Conservation (phyloP, 495 filamentous ascomycete species). For the Lichenothelia convexa region DNA sequence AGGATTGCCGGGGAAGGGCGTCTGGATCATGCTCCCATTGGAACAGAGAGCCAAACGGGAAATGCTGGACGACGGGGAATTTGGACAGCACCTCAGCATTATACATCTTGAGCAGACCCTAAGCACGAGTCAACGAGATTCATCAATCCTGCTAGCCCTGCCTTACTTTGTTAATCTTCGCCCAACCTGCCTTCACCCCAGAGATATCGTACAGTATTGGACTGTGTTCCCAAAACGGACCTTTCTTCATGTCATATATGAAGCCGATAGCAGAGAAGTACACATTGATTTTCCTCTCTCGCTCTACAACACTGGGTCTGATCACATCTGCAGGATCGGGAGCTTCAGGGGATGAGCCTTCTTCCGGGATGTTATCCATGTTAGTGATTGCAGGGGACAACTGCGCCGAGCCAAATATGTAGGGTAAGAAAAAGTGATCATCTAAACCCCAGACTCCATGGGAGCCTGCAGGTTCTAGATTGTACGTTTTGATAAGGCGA, state of each 20-base stretch:
- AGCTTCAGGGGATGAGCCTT: conserved; percentile 55
- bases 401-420: conserved; percentile 89
- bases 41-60: conserved; percentile 62
- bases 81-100: conserved; percentile 50
- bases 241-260: conserved; percentile 93
- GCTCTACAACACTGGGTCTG: conserved; percentile 45
- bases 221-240: conserved; percentile 97
- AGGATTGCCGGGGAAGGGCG: conserved; percentile 27
- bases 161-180: conserved; percentile 85
- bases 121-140: not conserved
- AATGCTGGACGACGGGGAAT: conserved; percentile 55
- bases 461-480: conserved; percentile 69
- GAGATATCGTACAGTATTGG: conserved; percentile 91
- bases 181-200: conserved; percentile 80
- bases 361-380: conserved; percentile 41
- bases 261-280: conserved; percentile 99
- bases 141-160: not conserved
- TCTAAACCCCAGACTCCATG: conserved; percentile 90
- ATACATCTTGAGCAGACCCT: conserved; percentile 63
- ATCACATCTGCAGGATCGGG: conserved; percentile 52
- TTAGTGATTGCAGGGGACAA: conserved; percentile 53
- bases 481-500: conserved; percentile 74
- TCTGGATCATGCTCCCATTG: conserved; percentile 60
- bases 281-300: conserved; percentile 56
- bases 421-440: conserved; percentile 92